Evolutionary conservation across 2,329 filamentous ascomycete genomes (phyloP).

Genomic region (Sporothrix brunneoviolacea): DNA sequence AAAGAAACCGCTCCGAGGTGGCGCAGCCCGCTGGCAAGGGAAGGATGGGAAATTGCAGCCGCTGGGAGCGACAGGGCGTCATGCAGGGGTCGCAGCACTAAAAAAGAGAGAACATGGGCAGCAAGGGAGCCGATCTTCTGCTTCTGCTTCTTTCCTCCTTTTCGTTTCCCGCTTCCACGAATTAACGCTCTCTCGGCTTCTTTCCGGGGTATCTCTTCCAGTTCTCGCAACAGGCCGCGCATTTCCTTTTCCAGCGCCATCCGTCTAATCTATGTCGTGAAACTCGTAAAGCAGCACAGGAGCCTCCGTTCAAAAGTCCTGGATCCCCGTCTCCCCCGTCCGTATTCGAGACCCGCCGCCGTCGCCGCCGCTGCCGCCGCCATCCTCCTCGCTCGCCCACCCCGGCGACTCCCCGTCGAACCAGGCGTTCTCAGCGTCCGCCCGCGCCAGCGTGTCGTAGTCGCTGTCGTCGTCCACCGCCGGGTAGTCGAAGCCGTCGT

Average conservation of each 20-base stretch:
- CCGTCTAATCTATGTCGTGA: too few species aligned
- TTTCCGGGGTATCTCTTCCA: too few species aligned
- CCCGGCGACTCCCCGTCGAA: slow-evolving; percentile 72
- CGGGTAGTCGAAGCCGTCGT: slow-evolving; percentile 72
- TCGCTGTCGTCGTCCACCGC: slow-evolving; percentile 65
- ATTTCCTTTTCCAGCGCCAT: too few species aligned
- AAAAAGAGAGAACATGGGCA: too few species aligned
- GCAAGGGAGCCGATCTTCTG: too few species aligned
- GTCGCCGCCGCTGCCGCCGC: slow-evolving; percentile 19
- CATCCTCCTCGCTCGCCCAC: slow-evolving; percentile 46
- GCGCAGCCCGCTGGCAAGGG: not conserved
- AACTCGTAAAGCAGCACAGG: too few species aligned
- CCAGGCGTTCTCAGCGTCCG: slow-evolving; percentile 66
- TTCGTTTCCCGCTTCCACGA: too few species aligned
- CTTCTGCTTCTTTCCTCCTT: too few species aligned
- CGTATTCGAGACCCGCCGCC: slow-evolving; percentile 25
- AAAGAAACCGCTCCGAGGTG: not conserved
- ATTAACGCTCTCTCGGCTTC: too few species aligned
- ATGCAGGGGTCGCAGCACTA: too few species aligned
- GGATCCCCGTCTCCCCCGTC: slow-evolving; percentile 61
- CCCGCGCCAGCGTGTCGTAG: slow-evolving; percentile 55
- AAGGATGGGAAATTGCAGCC: not conserved
- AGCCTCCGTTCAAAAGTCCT: slow-evolving; percentile 54
- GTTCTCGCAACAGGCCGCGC: too few species aligned
- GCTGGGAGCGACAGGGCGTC: not conserved